A percentile compares a stretch with the other conserved stretches of the same genome.
Conservation (phyloP, 495 filamentous ascomycete species). For the Darksidea phi region DNA sequence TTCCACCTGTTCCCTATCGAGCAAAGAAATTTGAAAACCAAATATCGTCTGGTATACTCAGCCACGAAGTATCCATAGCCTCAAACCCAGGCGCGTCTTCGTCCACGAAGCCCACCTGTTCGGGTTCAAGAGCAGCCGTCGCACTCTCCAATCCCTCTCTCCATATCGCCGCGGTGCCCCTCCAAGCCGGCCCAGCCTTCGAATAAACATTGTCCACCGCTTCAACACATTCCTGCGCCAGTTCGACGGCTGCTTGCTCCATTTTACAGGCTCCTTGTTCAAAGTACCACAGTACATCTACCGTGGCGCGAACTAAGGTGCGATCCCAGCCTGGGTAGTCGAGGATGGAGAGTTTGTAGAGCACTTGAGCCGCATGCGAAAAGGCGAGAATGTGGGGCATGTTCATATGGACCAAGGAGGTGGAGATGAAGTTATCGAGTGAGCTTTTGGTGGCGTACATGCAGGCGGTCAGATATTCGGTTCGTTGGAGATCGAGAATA, state of each 20-base stretch:
- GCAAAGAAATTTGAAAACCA: too few species aligned
- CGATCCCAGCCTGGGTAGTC: slow-evolving; percentile 15
- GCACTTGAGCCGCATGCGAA: slow-evolving; percentile 4
- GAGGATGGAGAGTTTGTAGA: slow-evolving; percentile 4
- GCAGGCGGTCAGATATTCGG: slow-evolving; percentile 9
- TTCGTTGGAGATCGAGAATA: slow-evolving; percentile 1
- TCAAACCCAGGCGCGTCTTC: too few species aligned
- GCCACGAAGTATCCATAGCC: too few species aligned
- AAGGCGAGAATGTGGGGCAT: neutral
- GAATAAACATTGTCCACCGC: too few species aligned
- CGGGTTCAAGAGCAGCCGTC: too few species aligned
- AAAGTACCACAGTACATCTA: slow-evolving; percentile 1
- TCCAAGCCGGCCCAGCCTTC: too few species aligned
- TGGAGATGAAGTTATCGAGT: slow-evolving; percentile 3
- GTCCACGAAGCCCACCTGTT: too few species aligned
- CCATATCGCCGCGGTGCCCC: neutral
- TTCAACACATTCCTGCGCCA: neutral
- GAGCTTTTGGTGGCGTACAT: neutral
- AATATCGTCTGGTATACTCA: too few species aligned
- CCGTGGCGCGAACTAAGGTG: neutral
- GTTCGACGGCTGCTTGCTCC: neutral
- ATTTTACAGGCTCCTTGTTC: neutral
- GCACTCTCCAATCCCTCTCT: slow-evolving; percentile 1
- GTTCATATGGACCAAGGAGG: neutral
- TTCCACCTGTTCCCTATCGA: too few species aligned